A percentile compares a stretch with the other conserved stretches of the same genome.
Evolutionary conservation across 1,139 yeast species (phyloP).

Genomic region (Taphrina populina): DNA sequence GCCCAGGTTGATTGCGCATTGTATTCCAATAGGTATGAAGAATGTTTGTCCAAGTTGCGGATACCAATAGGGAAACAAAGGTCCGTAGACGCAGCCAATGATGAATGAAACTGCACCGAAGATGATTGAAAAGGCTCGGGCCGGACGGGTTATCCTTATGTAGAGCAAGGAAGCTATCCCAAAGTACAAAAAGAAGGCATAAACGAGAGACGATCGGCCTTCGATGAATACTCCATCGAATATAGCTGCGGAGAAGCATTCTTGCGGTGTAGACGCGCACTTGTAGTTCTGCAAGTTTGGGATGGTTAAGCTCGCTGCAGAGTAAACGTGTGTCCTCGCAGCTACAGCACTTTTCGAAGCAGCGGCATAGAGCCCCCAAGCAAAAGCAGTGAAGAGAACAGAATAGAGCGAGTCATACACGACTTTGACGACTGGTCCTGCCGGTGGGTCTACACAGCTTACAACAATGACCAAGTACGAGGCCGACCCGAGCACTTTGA

Average conservation of each 20-base stretch:
- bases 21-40: slow-evolving; percentile 27
- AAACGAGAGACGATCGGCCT: slow-evolving; percentile 30
- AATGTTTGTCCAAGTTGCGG: slow-evolving; percentile 28
- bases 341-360: slow-evolving; percentile 34
- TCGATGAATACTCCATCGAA: slow-evolving; percentile 34
- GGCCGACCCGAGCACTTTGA: slow-evolving; percentile 29
- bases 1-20: slow-evolving; percentile 32
- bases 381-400: slow-evolving; percentile 18
- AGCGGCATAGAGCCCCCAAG: slow-evolving; percentile 32
- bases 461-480: slow-evolving; percentile 34
- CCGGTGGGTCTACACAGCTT: slow-evolving; percentile 32
- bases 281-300: slow-evolving; percentile 12
- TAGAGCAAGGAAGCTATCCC: slow-evolving; percentile 25
- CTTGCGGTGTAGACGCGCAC: slow-evolving; percentile 7
- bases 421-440: slow-evolving; percentile 34
- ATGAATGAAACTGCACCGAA: slow-evolving; percentile 27
- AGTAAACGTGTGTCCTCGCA: slow-evolving; percentile 11
- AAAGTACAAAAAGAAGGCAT: slow-evolving; percentile 24
- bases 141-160: slow-evolving; percentile 30
- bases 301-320: neutral
- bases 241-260: slow-evolving; percentile 31
- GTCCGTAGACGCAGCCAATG: slow-evolving; percentile 26
- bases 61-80: slow-evolving; percentile 35
- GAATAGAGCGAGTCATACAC: slow-evolving; percentile 22
- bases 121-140: slow-evolving; percentile 14